phyloP scores from a whole-genome alignment of 441 rosid species.

The Cnidoscolus chayamansa region DNA sequence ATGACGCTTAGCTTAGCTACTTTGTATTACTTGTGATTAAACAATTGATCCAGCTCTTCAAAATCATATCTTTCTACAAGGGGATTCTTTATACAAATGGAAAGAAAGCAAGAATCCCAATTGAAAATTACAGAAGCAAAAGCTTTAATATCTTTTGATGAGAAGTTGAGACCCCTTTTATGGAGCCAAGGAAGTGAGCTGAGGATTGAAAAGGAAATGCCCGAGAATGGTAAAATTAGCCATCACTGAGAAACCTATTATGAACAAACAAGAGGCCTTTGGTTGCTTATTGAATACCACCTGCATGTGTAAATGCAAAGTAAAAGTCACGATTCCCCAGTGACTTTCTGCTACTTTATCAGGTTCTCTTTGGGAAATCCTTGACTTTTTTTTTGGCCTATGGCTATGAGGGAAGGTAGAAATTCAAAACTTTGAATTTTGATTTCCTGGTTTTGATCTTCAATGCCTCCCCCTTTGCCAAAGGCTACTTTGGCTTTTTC shows the following conservation, averaged over 20 bases:
- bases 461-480: not conserved
- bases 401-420: not conserved
- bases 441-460: not conserved
- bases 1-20: not conserved
- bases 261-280: not conserved
- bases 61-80: not conserved
- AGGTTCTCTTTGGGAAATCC: not conserved
- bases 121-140: not conserved
- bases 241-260: not conserved
- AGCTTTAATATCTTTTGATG: not conserved
- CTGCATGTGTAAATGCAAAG: slow-evolving; percentile 16
- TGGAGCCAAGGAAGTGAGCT: too few relatives aligned
- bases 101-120: not conserved
- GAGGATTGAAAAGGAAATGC: not conserved
- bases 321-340: slow-evolving; percentile 23
- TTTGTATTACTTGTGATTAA: not conserved
- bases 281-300: slow-evolving; percentile 17
- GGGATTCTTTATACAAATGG: not conserved
- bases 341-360: slow-evolving; percentile 9
- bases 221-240: not conserved
- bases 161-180: not conserved
- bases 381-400: not conserved
- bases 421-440: slow-evolving; percentile 4
- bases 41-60: not conserved
- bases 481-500: not conserved